These are phyloP conservation scores for Dictyostelium intermedium DNA, from an alignment of 78 protist genomes.

Conservation along the genomic window DNA sequence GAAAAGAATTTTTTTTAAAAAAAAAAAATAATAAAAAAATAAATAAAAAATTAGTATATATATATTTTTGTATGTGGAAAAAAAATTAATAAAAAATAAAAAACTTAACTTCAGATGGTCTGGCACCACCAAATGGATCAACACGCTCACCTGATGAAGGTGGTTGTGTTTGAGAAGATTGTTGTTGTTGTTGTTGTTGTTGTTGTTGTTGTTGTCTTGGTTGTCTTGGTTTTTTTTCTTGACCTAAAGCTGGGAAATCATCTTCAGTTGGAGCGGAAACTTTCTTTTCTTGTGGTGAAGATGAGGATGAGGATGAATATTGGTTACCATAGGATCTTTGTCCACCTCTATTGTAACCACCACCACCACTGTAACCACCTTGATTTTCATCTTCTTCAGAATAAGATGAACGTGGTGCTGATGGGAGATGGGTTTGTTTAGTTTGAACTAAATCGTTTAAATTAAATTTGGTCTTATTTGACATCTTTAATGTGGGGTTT, in stretches of 20 bases:
- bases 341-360: not conserved
- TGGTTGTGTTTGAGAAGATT: not conserved
- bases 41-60: not conserved
- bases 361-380: not conserved
- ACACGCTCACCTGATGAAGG: not conserved
- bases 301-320: not conserved
- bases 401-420: not conserved
- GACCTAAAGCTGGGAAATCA: constrained; percentile 77
- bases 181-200: not conserved
- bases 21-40: not conserved
- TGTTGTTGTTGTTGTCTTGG: constrained; percentile 21
- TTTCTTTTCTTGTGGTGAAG: not conserved
- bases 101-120: constrained; percentile 22
- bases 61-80: no score
- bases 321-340: not conserved
- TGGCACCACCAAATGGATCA: constrained; percentile 63
- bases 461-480: not conserved
- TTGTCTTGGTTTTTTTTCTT: not conserved
- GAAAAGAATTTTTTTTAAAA: not conserved
- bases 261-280: constrained; percentile 21
- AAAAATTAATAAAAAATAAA: not conserved
- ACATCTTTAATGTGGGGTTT: not conserved
- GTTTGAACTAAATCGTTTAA: not conserved
- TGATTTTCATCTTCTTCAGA: not conserved
- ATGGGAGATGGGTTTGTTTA: not conserved